These are phyloP conservation scores for Monosporozyma yasuniensis DNA, from an alignment of 805 yeast genomes.

Conservation along the genomic window DNA sequence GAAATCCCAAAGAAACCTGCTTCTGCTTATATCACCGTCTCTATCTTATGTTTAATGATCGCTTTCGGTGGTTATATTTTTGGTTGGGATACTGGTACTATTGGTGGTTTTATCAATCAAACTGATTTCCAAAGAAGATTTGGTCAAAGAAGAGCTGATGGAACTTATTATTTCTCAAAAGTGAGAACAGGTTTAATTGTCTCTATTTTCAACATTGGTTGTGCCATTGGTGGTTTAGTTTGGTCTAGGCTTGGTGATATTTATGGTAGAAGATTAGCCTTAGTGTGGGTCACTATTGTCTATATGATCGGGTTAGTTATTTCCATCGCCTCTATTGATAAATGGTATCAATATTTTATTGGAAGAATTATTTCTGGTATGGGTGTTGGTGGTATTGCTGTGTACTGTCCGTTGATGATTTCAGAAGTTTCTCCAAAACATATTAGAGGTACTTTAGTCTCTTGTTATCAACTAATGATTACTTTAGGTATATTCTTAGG, in stretches of 20 bases:
- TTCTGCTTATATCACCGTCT: conserved; percentile 18
- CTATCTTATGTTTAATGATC: conserved; percentile 34
- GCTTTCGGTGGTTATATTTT: conserved; percentile 56
- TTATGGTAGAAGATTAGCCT: conserved; percentile 56
- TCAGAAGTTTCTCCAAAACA: conserved; percentile 35
- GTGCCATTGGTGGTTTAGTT: conserved; percentile 63
- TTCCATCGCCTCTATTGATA: conserved; percentile 45
- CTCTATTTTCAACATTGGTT: conserved; percentile 61
- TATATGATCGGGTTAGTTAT: conserved; percentile 61
- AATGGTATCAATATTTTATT: conserved; percentile 65
- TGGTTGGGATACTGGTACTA: conserved; percentile 79
- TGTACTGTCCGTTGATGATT: conserved; percentile 65
- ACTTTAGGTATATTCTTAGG: conserved; percentile 72
- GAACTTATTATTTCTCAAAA: conserved; percentile 37
- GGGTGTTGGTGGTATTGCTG: conserved; percentile 75
- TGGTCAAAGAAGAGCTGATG: conserved; percentile 32
- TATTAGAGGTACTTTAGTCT: conserved; percentile 64
- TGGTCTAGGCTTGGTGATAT: conserved; percentile 52
- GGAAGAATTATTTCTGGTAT: conserved; percentile 66
- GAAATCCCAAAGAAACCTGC: conserved; percentile 12
- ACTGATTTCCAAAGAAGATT: conserved; percentile 49
- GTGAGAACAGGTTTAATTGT: conserved; percentile 52
- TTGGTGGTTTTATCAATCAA: conserved; percentile 58
- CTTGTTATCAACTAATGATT: conserved; percentile 62
- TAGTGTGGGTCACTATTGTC: conserved; percentile 50